Evolutionary conservation across 2,329 filamentous ascomycete species (phyloP).

Genomic region (Juglanconis juglandina): DNA sequence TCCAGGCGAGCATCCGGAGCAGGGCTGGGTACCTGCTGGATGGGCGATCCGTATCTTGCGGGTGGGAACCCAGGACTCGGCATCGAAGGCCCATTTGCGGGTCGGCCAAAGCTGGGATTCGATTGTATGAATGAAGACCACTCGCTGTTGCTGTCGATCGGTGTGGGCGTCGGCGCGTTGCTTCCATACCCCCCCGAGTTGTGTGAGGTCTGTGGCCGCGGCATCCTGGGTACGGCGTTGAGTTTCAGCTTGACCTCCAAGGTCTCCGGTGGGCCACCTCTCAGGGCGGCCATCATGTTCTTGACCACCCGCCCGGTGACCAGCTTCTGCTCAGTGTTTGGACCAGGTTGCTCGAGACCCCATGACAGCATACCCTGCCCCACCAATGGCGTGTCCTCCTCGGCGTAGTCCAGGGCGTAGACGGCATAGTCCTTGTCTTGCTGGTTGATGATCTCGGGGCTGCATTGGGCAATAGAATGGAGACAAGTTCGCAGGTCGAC

Average conservation of each 20-base stretch:
- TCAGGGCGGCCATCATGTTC: slow-evolving; percentile 80
- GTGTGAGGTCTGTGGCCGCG: slow-evolving; percentile 26
- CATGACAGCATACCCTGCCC: slow-evolving; percentile 94
- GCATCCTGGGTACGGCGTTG: slow-evolving; percentile 66
- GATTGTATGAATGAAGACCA: slow-evolving; percentile 77
- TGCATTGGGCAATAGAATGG: slow-evolving; percentile 71
- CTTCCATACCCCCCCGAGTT: slow-evolving; percentile 18
- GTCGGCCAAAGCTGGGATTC: slow-evolving; percentile 54
- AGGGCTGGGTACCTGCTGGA: slow-evolving; percentile 11
- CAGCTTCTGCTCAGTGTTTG: slow-evolving; percentile 60
- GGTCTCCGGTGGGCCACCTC: slow-evolving; percentile 78
- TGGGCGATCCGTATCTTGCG: slow-evolving; percentile 16
- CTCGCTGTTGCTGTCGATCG: slow-evolving; percentile 61
- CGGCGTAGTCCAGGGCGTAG: slow-evolving; percentile 94
- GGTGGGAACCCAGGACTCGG: slow-evolving; percentile 34
- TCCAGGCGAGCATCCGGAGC: slow-evolving; percentile 15
- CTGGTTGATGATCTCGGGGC: slow-evolving; percentile 77
- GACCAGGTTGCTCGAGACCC: slow-evolving; percentile 58
- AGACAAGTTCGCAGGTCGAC: slow-evolving; percentile 85
- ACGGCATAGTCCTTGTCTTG: slow-evolving; percentile 85
- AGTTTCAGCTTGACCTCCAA: slow-evolving; percentile 90
- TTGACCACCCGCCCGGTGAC: slow-evolving; percentile 89
- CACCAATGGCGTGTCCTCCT: slow-evolving; percentile 87
- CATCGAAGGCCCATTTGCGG: slow-evolving; percentile 28
- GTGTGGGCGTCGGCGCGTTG: slow-evolving; percentile 33